phyloP scores from a whole-genome alignment of 192 early-diverging fungal genomes.

The Coemansia sp. region DNA sequence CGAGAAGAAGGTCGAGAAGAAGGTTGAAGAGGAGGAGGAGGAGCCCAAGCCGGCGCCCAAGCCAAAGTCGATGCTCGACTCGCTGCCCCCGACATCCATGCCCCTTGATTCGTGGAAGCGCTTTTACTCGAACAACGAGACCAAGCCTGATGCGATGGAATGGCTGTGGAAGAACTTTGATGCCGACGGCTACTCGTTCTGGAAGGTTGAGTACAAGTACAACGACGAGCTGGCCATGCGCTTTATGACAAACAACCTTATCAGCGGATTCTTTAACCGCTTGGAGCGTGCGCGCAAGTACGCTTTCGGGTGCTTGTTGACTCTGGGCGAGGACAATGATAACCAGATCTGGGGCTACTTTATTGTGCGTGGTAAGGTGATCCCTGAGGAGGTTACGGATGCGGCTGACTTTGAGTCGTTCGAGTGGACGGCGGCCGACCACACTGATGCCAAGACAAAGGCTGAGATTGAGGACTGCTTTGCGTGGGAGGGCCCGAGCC shows the following conservation, averaged over 20 bases:
- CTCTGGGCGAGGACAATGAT: slow-evolving; percentile 79
- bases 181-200: slow-evolving; percentile 86
- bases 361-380: slow-evolving; percentile 82
- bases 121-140: slow-evolving; percentile 96
- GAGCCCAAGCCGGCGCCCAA: slow-evolving; percentile 73
- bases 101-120: slow-evolving; percentile 93
- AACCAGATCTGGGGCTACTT: slow-evolving; percentile 95
- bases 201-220: slow-evolving; percentile 94
- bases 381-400: slow-evolving; percentile 77
- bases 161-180: slow-evolving; percentile 96
- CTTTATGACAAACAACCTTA: slow-evolving; percentile 94
- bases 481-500: slow-evolving; percentile 82
- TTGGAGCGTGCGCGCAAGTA: slow-evolving; percentile 92
- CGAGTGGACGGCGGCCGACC: slow-evolving; percentile 76
- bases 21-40: slow-evolving; percentile 58
- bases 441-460: slow-evolving; percentile 61
- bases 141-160: slow-evolving; percentile 77
- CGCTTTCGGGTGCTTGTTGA: slow-evolving; percentile 85
- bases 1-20: slow-evolving; percentile 49
- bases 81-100: slow-evolving; percentile 80
- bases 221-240: slow-evolving; percentile 84
- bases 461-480: slow-evolving; percentile 69
- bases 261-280: slow-evolving; percentile 91
- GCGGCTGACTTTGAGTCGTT: slow-evolving; percentile 88
- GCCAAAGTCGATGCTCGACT: slow-evolving; percentile 87